Evolutionary conservation across 352 stramenopile species (phyloP).

Genomic region (Blastocystis sp.): DNA sequence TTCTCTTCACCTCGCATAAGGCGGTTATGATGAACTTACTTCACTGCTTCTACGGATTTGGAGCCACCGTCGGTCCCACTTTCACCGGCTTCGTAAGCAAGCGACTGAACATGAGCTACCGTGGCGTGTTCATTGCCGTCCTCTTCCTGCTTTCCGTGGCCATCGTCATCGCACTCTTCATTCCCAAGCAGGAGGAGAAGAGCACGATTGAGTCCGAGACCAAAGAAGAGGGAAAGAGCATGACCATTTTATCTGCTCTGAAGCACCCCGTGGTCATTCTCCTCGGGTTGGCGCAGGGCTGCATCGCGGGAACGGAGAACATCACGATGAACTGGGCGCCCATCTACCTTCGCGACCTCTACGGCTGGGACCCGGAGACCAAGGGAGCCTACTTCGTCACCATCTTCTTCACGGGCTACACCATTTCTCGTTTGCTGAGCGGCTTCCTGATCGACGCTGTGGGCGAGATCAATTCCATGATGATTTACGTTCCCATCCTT

Average conservation of each 20-base stretch:
- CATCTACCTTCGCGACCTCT: slow-evolving; percentile 67
- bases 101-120: slow-evolving; percentile 36
- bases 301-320: slow-evolving; percentile 47
- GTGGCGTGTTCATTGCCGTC: slow-evolving; percentile 45
- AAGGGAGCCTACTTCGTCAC: slow-evolving; percentile 60
- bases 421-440: slow-evolving; percentile 53
- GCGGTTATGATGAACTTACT: slow-evolving; percentile 69
- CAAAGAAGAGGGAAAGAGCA: neutral
- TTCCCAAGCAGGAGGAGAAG: slow-evolving; percentile 39
- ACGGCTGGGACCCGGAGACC: slow-evolving; percentile 63
- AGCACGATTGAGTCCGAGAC: neutral
- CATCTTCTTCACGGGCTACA: slow-evolving; percentile 42
- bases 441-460: slow-evolving; percentile 63
- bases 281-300: slow-evolving; percentile 57
- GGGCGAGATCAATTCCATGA: slow-evolving; percentile 42
- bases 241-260: slow-evolving; percentile 52
- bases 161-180: slow-evolving; percentile 32
- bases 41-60: slow-evolving; percentile 71
- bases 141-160: neutral
- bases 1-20: slow-evolving; percentile 47
- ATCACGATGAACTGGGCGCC: slow-evolving; percentile 68
- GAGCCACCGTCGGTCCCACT: slow-evolving; percentile 56
- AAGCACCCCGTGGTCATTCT: slow-evolving; percentile 30
- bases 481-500: neutral
- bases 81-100: slow-evolving; percentile 39